Evolutionary conservation across 306 rosid species (phyloP).

Genomic region (Trifolium subterraneum): DNA sequence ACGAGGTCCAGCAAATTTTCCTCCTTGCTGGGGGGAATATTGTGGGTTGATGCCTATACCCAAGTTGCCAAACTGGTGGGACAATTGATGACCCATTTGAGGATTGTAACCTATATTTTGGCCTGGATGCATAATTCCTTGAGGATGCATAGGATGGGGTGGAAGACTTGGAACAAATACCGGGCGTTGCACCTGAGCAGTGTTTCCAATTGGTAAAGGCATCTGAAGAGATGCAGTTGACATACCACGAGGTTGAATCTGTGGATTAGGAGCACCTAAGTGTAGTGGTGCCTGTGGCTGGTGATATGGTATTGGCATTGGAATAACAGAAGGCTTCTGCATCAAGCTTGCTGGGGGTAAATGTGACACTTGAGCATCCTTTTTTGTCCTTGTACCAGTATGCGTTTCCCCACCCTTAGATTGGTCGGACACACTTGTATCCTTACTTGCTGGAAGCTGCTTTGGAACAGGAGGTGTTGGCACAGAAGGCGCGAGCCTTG

Average conservation of each 20-base stretch:
- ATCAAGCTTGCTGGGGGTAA: constrained; percentile 59
- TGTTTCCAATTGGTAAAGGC: constrained; percentile 72
- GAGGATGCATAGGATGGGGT: constrained; percentile 73
- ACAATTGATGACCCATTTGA: constrained; percentile 71
- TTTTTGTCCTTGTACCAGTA: constrained; percentile 53
- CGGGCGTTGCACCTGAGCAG: constrained; percentile 71
- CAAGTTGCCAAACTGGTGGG: constrained; percentile 69
- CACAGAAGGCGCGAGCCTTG: constrained; percentile 53
- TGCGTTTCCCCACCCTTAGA: constrained; percentile 56
- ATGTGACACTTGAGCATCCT: constrained; percentile 58
- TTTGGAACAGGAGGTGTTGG: constrained; percentile 72
- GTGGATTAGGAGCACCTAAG: constrained; percentile 76
- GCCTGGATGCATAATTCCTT: constrained; percentile 73
- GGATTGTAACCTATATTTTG: constrained; percentile 64
- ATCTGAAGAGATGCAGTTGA: constrained; percentile 68
- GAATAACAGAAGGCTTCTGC: constrained; percentile 66
- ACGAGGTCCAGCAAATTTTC: constrained; percentile 68
- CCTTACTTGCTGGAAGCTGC: constrained; percentile 70
- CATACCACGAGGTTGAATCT: constrained; percentile 76
- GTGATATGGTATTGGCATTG: constrained; percentile 52
- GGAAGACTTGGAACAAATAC: constrained; percentile 71
- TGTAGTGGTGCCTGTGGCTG: constrained; percentile 71
- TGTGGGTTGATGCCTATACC: constrained; percentile 65
- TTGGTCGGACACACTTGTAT: constrained; percentile 49
- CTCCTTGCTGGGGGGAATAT: constrained; percentile 78